Base-by-base conservation (phyloP, 108 stramenopile species). In the Fragilariopsis cylindrus region DNA sequence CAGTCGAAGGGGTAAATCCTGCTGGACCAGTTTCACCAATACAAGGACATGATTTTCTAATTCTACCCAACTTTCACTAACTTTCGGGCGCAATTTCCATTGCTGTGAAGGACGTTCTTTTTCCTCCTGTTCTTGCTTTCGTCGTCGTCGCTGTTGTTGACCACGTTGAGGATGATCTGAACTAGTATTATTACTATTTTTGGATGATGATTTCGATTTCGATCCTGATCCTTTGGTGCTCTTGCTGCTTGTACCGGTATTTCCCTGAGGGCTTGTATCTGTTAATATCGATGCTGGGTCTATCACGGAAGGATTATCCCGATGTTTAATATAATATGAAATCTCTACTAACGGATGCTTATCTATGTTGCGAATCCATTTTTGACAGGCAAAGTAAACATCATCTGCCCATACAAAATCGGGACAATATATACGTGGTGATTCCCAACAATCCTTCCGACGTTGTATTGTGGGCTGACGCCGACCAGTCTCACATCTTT, bases 391-490 rank as follows among this genome's bases (percentile, higher is more conserved):
- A 12, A 55, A 55, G 50, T 86, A 83, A 9, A 79, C 76, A 71
- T 92, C 92, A 57, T 96, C 92, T 6, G 90, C 95, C 95, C 95
- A 96, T 0, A 77, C 82, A 79, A 92, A 89, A 71, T 96, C 95
- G 7, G 92, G 92, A 75, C 92, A 93, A 69, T 82, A 73, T 43
- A 96, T 69, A 16, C 90, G 84, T 1, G 90, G 80, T 18, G 92
- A 88, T 80, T 96, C 95, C 95, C 95, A 96, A 56, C 95, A 96
- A 70, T 89, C 91, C 13, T 69, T 73, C 41, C 82, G 83, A 43
- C 87, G 77, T 57, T 88, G 88, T 7, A 72, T 43, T 0, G 40
- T n/a, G 42, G 84, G 85, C 48, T 66, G 70, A 57, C 89, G 70
- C 58, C 85, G 76, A 40, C 83, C 79, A 16, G 78, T 84, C 44